phyloP scores from a whole-genome alignment of 2,329 filamentous ascomycete genomes.

The Ascomycota sp. region DNA sequence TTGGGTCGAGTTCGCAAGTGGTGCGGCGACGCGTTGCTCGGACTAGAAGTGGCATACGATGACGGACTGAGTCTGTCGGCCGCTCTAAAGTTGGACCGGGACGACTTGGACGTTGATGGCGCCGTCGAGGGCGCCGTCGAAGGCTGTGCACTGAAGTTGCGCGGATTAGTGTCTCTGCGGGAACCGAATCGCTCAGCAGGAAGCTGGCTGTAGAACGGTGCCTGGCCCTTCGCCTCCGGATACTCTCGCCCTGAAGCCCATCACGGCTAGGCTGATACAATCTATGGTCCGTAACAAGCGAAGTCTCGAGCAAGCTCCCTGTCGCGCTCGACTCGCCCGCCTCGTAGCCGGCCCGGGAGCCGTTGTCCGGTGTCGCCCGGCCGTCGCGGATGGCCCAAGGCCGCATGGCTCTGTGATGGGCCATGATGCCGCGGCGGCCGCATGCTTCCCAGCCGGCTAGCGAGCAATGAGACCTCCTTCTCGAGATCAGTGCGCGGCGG shows the following conservation, averaged over 20 bases:
- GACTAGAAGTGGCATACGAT: neutral
- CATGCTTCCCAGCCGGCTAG: conserved; percentile 4
- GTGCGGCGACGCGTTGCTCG: neutral
- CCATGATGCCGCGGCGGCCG: conserved; percentile 5
- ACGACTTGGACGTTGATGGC: neutral
- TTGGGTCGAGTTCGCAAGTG: neutral
- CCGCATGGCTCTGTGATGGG: conserved; percentile 4
- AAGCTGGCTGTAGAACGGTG: conserved; percentile 28
- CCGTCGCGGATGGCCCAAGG: conserved; percentile 3
- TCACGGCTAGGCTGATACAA: neutral
- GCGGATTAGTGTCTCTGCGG: conserved; percentile 11
- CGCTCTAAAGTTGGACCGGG: no score
- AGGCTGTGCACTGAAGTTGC: conserved; percentile 6
- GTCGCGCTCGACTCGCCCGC: conserved; percentile 23
- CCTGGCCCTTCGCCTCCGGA: conserved; percentile 15
- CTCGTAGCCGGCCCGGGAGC: conserved; percentile 14
- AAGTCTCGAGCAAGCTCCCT: no score
- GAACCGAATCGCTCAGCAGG: conserved; percentile 24
- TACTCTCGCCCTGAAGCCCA: conserved; percentile 7
- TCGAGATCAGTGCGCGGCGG: no score
- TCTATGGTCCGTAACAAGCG: no score
- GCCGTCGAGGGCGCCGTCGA: conserved; percentile 1
- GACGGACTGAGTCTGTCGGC: neutral
- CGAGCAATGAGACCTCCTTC: neutral
- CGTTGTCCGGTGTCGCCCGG: conserved; percentile 3